phyloP scores from a whole-genome alignment of 2,329 filamentous ascomycete genomes.

The Kalmusia sp. region DNA sequence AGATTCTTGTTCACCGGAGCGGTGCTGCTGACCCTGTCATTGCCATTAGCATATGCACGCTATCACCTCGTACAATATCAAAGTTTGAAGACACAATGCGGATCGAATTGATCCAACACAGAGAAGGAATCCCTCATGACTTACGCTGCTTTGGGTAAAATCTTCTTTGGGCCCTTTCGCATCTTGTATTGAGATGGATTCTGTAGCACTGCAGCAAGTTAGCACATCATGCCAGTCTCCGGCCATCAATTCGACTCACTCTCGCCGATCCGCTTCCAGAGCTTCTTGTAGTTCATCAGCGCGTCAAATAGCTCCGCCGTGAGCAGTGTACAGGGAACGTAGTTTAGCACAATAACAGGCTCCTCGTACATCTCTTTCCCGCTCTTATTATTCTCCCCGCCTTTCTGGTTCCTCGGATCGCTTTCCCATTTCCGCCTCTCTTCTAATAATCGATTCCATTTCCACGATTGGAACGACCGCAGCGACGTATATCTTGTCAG shows the following conservation, averaged over 20 bases:
- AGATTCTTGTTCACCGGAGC: conserved; percentile 9
- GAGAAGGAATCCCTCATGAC: no score
- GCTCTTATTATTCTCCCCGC: conserved; percentile 24
- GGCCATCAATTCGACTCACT: conserved; percentile 21
- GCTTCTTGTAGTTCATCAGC: conserved; percentile 41
- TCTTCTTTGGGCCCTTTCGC: conserved; percentile 9
- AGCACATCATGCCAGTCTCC: not conserved
- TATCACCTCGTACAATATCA: no score
- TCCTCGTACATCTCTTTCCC: conserved; percentile 28
- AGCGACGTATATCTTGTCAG: conserved; percentile 39
- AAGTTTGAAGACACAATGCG: no score
- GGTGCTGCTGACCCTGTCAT: no score
- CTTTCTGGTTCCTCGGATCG: conserved; percentile 22
- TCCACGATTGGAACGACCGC: conserved; percentile 38
- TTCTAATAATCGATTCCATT: conserved; percentile 30
- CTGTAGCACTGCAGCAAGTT: conserved; percentile 18
- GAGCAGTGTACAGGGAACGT: conserved; percentile 41
- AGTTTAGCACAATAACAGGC: conserved; percentile 38
- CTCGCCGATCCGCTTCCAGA: conserved; percentile 40
- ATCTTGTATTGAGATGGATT: conserved; percentile 29
- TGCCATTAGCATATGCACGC: no score
- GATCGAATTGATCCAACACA: no score
- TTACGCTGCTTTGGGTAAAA: conserved; percentile 7
- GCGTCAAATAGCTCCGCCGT: conserved; percentile 42
- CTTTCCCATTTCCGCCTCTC: conserved; percentile 21